A percentile compares a stretch with the other conserved stretches of the same genome.
Conservation (phyloP, 805 yeast genomes). For the Candida ipomoeae region DNA sequence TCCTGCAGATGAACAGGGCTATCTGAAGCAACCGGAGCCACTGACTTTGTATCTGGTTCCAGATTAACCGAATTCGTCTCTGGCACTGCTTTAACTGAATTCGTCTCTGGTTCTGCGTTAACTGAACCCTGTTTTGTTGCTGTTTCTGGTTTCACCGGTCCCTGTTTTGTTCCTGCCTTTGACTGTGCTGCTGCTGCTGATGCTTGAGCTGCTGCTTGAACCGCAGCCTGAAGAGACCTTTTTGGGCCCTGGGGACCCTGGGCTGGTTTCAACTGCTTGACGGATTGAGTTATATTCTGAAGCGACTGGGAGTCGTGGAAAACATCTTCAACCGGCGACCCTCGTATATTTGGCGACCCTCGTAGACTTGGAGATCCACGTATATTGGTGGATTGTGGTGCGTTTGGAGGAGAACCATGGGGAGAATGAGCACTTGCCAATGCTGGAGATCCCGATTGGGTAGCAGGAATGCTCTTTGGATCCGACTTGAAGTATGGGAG, state of each 20-base stretch:
- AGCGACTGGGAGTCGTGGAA: not conserved
- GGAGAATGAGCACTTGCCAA: not conserved
- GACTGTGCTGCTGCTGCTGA: too few species aligned
- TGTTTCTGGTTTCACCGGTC: too few species aligned
- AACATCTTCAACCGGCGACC: conserved; percentile 1
- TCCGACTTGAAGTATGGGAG: conserved; percentile 1
- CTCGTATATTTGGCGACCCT: not conserved
- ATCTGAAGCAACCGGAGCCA: too few species aligned
- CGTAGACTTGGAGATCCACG: too few species aligned
- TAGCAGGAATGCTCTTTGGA: not conserved
- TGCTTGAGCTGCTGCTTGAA: too few species aligned
- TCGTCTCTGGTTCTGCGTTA: too few species aligned
- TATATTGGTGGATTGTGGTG: too few species aligned
- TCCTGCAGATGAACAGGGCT: not conserved
- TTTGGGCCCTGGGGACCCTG: too few species aligned
- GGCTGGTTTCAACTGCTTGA: not conserved
- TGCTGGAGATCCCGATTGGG: not conserved
- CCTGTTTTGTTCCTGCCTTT: too few species aligned
- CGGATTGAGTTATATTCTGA: not conserved
- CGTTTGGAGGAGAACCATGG: not conserved
- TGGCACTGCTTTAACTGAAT: too few species aligned
- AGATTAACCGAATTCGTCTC: not conserved
- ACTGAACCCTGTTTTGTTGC: too few species aligned
- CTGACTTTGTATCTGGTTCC: not conserved
- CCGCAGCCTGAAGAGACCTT: too few species aligned